Percentiles rank a stretch among this genome's conserved stretches.
Evolutionary conservation across 331 rosid species (phyloP).

Genomic region (Rhamnella rubrinervis): DNA sequence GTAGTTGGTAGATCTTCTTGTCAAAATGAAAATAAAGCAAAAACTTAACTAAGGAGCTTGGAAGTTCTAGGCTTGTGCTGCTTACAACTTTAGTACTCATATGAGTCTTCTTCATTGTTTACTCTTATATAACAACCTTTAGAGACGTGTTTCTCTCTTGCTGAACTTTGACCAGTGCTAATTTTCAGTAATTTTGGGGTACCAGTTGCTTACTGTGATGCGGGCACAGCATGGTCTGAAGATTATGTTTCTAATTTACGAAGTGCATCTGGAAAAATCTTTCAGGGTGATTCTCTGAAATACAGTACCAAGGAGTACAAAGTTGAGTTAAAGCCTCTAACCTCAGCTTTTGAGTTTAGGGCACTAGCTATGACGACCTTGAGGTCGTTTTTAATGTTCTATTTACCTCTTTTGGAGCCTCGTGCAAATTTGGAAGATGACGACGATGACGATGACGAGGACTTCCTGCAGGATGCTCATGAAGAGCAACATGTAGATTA

Average conservation of each 20-base stretch:
- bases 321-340: constrained; percentile 69
- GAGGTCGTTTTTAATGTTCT: constrained; percentile 68
- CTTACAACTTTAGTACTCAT: no score
- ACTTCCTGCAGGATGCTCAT: constrained; percentile 50
- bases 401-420: constrained; percentile 88
- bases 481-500: constrained; percentile 48
- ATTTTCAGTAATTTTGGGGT: constrained; percentile 56
- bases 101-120: not conserved
- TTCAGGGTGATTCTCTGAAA: constrained; percentile 39
- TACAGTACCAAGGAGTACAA: constrained; percentile 62
- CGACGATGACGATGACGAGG: constrained; percentile 72
- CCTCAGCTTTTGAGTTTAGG: constrained; percentile 70
- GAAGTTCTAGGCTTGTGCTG: no score
- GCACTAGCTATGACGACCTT: constrained; percentile 56
- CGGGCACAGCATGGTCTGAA: constrained; percentile 57
- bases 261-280: constrained; percentile 39
- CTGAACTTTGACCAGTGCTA: constrained; percentile 25
- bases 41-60: no score
- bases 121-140: not conserved
- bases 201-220: constrained; percentile 75
- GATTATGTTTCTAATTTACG: constrained; percentile 51
- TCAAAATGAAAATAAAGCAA: no score
- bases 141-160: constrained; percentile 7
- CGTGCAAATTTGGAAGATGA: constrained; percentile 63
- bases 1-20: no score